These are phyloP conservation scores for Salvia splendens DNA, from an alignment of 257 asterid species.

Conservation along the genomic window DNA sequence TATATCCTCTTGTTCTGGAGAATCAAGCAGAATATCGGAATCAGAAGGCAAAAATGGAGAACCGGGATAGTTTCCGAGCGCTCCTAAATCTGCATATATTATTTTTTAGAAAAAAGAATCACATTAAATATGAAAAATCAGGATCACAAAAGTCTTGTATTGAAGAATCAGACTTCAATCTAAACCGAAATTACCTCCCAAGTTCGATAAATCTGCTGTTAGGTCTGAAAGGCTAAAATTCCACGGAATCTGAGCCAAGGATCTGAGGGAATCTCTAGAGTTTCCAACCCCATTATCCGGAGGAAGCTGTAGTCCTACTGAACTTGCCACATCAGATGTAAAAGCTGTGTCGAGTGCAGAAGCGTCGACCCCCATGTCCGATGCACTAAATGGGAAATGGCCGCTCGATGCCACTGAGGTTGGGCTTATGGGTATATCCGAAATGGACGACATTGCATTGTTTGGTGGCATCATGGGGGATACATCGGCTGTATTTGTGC, in stretches of 20 bases:
- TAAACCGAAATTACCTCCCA: conserved; percentile 47
- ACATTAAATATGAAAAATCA: conserved; percentile 7
- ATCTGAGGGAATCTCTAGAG: conserved; percentile 79
- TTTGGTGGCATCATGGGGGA: conserved; percentile 62
- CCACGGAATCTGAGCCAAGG: conserved; percentile 90
- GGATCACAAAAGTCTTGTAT: neutral
- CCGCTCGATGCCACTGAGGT: conserved; percentile 90
- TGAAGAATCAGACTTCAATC: neutral
- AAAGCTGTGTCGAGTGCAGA: conserved; percentile 81
- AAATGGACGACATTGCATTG: conserved; percentile 69
- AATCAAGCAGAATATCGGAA: conserved; percentile 89
- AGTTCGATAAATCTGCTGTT: conserved; percentile 85
- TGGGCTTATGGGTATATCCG: conserved; percentile 88
- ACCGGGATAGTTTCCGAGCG: conserved; percentile 88
- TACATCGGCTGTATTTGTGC: conserved; percentile 52
- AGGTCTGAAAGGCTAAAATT: conserved; percentile 87
- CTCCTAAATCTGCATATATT: conserved; percentile 77
- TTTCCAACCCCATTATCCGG: conserved; percentile 78
- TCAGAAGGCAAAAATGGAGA: conserved; percentile 94
- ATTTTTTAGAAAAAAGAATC: conserved; percentile 9
- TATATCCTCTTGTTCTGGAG: conserved; percentile 86
- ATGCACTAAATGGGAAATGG: conserved; percentile 81
- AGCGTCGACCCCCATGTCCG: conserved; percentile 85
- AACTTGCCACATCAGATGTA: conserved; percentile 76
- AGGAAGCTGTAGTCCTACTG: conserved; percentile 77